phyloP scores from a whole-genome alignment of 1,284 basidiomycete species.

The Ustilago trichophora region DNA sequence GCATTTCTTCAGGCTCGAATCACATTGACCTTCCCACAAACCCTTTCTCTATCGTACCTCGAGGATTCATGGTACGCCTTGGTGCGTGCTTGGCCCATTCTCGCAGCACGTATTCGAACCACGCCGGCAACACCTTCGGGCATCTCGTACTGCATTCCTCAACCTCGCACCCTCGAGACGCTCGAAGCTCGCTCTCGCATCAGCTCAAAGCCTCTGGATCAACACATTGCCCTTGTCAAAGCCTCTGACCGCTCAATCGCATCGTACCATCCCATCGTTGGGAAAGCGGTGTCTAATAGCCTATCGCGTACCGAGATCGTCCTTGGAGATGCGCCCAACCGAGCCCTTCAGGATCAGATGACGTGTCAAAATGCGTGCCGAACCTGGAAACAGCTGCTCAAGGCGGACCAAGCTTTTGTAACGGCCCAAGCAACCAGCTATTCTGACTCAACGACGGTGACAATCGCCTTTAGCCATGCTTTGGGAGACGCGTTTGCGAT shows the following conservation, averaged over 20 bases:
- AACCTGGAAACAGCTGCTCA: conserved; percentile 11
- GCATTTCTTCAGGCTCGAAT: conserved; percentile 11
- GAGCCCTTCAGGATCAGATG: not conserved
- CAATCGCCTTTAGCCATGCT: conserved; percentile 22
- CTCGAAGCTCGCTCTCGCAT: conserved; percentile 11
- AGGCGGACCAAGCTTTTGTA: conserved; percentile 14
- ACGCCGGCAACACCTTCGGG: conserved; percentile 12
- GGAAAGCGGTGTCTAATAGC: conserved; percentile 1
- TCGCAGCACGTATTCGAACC: conserved; percentile 22
- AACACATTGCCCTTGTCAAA: conserved; percentile 15
- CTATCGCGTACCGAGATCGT: not conserved
- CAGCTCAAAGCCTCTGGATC: not conserved
- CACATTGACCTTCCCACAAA: conserved; percentile 7
- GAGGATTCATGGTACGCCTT: conserved; percentile 21
- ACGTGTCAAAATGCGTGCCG: conserved; percentile 15
- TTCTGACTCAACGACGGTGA: conserved; percentile 13
- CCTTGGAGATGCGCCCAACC: conserved; percentile 7
- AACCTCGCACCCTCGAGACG: not conserved
- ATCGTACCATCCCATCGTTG: conserved; percentile 15
- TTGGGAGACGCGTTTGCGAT: conserved; percentile 17
- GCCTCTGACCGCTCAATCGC: conserved; percentile 5
- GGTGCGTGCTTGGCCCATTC: conserved; percentile 22
- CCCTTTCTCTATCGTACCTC: conserved; percentile 1
- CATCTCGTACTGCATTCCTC: conserved; percentile 9
- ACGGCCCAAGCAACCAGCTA: conserved; percentile 24